Base-by-base conservation (phyloP, 2,329 filamentous ascomycete species). In the Clarireedia paspali region DNA sequence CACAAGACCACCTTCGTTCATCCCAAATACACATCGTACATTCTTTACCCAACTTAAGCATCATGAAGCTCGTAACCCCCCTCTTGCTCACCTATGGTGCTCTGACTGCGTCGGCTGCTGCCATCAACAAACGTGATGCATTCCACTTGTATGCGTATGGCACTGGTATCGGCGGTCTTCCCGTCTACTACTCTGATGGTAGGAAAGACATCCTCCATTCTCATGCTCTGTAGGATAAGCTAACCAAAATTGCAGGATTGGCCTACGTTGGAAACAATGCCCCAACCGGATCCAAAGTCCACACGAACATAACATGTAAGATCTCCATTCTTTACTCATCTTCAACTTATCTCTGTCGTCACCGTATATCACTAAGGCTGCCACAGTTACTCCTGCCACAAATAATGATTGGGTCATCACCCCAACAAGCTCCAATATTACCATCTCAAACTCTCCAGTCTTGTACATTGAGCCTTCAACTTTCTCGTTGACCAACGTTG, bases 81-180 rank as follows among this genome's bases (percentile, higher is more conserved):
- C 10, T 34, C 30, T 34, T 34, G 30, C 30, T 34, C 30, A 12
- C 4, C 12, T 34, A 12, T 12, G 30, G 30, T 34, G 30, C 39
- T 42, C 7, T 42, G 17, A 23, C 44, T 26, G 51, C 34, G 39
- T 54, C 51, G 20, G 45, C 51, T 27, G 51, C 51, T 10, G 44
- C 48, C 14, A 39, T 54, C 9, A 36, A 24, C 7, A 54, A 34
- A 42, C 44, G 51, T 5, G 7, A 23, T 48, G 12, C 51, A 23
- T 54, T 54, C 15, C 20, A 26, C 15, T 23, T 55, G 20, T 55
- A 55, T 51, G 53, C 53, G 10, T 55, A 55, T 20, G 53, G 53
- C 12, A 38, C 15, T 7, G 40, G 40, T 2, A 55, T 55, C 38
- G 47, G 47, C 14, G 53, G 53, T 24, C 47, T 55, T 23, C 47